Base-by-base conservation (phyloP, 768 basidiomycete genomes). In the Suillus plorans region DNA sequence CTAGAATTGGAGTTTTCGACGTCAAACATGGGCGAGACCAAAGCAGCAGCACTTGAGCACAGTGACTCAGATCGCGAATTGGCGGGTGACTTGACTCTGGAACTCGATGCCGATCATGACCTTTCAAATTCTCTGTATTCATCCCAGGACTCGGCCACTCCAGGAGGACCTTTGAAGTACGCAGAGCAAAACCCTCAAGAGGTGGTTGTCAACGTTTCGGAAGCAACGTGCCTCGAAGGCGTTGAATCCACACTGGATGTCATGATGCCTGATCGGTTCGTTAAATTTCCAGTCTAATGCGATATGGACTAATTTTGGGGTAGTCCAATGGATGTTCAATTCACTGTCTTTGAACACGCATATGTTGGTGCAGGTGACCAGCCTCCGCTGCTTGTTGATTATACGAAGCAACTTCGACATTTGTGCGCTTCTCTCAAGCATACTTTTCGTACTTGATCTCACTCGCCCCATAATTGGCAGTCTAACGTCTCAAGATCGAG, bases 271-370 rank as follows among this genome's bases (percentile, higher is more conserved):
- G 82, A 87, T 69, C 81, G 86, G 88, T 86, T 59, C 64, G 70
- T 69, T 22, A 53, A 20, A 22, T 39, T 41, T 62, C n/a, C 8
- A 44, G 45, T 42, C n/a, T 10, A 44, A 45, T 49, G 25, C 59
- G 41, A 18, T 59, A 62, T 70, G 56, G 69, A 31, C 52, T 41
- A 52, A 50, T 52, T 60, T 42, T 28, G 9, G 37, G 59, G 61
- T 64, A 89, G 87, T 28, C 81, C 85, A 14, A 80, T 87, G 79
- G 89, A 90, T 69, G 69, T 89, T 41, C 85, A 81, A 37, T 76
- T 90, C 61, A 77, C 80, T 36, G 70, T 80, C 28, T 77, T 79
- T 37, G 75, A 80, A 59, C 73, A 72, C 52, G 67, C 64, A n/a
- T 31, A 64, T 6, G 59, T 84, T 18, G 25, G 70, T 1, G 64